Evolutionary conservation across 2,329 filamentous ascomycete genomes (phyloP).

Genomic region (Talaromyces amestolkiae): DNA sequence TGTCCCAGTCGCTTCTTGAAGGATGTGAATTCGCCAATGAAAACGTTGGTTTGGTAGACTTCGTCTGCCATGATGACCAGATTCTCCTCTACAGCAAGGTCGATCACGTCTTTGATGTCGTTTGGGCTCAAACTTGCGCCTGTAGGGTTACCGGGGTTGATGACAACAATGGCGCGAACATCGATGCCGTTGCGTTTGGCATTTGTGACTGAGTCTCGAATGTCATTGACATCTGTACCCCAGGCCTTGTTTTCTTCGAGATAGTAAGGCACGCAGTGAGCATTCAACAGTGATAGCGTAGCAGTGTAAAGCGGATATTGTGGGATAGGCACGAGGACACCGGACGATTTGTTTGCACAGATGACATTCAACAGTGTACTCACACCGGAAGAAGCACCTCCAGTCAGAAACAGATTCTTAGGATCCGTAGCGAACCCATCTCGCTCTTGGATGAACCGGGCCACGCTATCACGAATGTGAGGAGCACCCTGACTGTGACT

Average conservation of each 20-base stretch:
- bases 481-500: conserved; percentile 88
- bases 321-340: conserved; percentile 90
- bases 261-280: conserved; percentile 86
- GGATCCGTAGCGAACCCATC: conserved; percentile 84
- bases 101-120: conserved; percentile 80
- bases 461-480: conserved; percentile 82
- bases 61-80: conserved; percentile 93
- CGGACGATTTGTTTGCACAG: conserved; percentile 71
- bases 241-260: conserved; percentile 82
- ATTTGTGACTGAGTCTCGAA: conserved; percentile 69
- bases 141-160: conserved; percentile 98
- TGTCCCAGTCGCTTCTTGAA: conserved; percentile 86
- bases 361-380: conserved; percentile 91
- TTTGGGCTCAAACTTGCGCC: conserved; percentile 77
- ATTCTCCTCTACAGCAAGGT: conserved; percentile 79
- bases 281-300: conserved; percentile 79
- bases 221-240: conserved; percentile 81
- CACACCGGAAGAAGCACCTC: conserved; percentile 88
- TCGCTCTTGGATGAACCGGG: conserved; percentile 86
- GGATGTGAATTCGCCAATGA: conserved; percentile 87
- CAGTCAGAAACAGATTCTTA: conserved; percentile 82
- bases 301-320: conserved; percentile 98
- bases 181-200: conserved; percentile 76
- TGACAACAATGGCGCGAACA: conserved; percentile 89
- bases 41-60: conserved; percentile 99